Evolutionary conservation across 805 yeast species (phyloP), one percentile per base, ranked within the genome.

Genomic region (Starmerella geochares): DNA sequence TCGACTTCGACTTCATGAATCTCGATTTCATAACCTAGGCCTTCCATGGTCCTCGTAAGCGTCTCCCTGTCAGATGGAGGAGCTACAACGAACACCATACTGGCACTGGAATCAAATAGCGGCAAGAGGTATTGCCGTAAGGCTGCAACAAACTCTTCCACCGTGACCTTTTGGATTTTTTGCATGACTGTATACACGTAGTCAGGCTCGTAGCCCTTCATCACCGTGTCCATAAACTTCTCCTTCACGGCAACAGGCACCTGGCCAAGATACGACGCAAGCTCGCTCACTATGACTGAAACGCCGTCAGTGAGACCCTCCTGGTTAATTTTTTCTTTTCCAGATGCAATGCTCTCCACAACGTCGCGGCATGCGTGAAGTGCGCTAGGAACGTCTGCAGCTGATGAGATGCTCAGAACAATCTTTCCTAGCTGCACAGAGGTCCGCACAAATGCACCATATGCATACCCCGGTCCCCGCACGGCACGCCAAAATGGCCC

Each of bases 401-500:
- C 95, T 54, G 96, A 75, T 60, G 85, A 84, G 17, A 90, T 74
- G 41, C 72, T 73, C 59, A 81, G 85, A 4, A 73, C 71, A 54
- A 90, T 65, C 47, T 73, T 76, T 3, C 94, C 90, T 36, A 76
- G 67, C 57, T 86, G 53, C 7, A 54, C 95, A 11, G 76, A 61
- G 54, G 39, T 71, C 62, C 50, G 23, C 57, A 86, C 71, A 48
- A 70, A 71, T 1, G 90, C 92, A 33, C 96, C 96, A 64, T 92
- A 92, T 0, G 96, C 96, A 38, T 85, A 70, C 2, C 98, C 98
- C 1, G 87, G 75, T 36, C 98, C 98, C 67, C 98, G 77, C 29
- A 92, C 84, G 49, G 94, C 95, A 60, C 86, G 77, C 96, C 97
- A 90, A 55, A 90, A 81, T 31, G 97, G 98, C 2, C 98, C 98